Evolutionary conservation across 1,139 yeast species (phyloP), one percentile per base, ranked within the genome.

Genomic region (Magnusiomyces magnusii): DNA sequence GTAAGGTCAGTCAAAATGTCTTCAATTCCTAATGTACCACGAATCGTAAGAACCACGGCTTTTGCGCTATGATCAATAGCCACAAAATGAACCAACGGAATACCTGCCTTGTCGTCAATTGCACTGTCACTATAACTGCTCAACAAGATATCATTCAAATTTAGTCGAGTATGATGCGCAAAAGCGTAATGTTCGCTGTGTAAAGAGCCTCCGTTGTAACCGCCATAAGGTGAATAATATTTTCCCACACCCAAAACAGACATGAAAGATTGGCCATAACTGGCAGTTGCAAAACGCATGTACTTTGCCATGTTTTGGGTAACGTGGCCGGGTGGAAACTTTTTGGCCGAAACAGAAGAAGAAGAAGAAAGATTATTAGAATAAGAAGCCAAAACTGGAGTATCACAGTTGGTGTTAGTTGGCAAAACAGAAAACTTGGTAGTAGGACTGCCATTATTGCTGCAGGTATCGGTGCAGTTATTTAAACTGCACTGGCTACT

Each of bases 191-290:
- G 75, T 62, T 72, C 74, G 2, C 69, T 65, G 47, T 67, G 71
- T 52, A 67, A 70, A 3, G 55, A 39, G 15, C 64, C 61, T 2
- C 55, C 47, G 52, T 62, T 63, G 53, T 65, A 63, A 9, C 66
- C 60, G 34, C 68, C 65, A 55, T 63, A 64, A 24, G 63, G 57
- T 42, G 63, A 54, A n/a, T 67, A 64, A 23, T 60, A 63, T 47
- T 65, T 59, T 15, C 70, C 70, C 41, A 71, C 65, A 2, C 74
- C 75, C 15, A 72, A 58, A n/a, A 71, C 61, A 17, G 71, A 65
- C 69, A 72, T 67, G 55, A 72, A 72, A 3, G 73, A 66, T 56
- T 70, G 71, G n/a, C 75, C 75, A 56, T 72, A 72, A 1, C 74
- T 69, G 1, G 75, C 75, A 3, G 73, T 65, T 3, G 74, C 71